Base-by-base conservation (phyloP, 1,284 basidiomycete species). In the Rhodotorula sp. region DNA sequence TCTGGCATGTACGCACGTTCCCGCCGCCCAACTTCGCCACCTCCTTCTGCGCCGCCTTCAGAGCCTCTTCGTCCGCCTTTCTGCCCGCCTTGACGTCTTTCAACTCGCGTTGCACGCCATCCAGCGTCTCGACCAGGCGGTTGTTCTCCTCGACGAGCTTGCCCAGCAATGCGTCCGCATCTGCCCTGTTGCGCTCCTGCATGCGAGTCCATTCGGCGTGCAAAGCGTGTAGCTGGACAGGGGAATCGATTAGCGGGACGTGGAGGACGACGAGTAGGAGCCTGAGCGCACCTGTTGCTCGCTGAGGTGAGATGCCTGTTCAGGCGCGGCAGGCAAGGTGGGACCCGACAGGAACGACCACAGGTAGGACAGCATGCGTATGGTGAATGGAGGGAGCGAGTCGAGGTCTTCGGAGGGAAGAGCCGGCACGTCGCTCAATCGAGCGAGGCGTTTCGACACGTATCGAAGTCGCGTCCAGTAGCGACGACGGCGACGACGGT, bases 21-120 rank as follows among this genome's bases (percentile, higher is more conserved):
- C 54, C 59, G 7, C 56, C 66, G 15, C 37, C 40, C 16, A 64
- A 10, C 47, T 26, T 2, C 28, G 46, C 40, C 9, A 67, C 13
- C 40, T 56, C 46, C 44, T 37, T 52, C 44, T 13, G 22, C 9
- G 51, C 30, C 53, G 7, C n/a, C 30, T 20, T 47, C 9, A 64
- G 37, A 16, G 28, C 48, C 52, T 28, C 44, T 18, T 57, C 67
- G 5, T 64, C 61, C 13, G 59, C 67, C 40, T 47, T 68, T 30
- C 67, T n/a, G 11, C 67, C 67, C 6, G 67, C 67, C n/a, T 55
- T 54, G 18, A 58, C 52, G 24, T 64, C 58, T n/a, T 50, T 68
- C 20, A 68, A 24, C 22, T 68, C 62, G 2, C 62, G 30, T 34
- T 55, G 46, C 46, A 52, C 28, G 46, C 16, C 20, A 2, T 22